Evolutionary conservation across 495 filamentous ascomycete genomes (phyloP).

Genomic region (Neurospora tetraspora): DNA sequence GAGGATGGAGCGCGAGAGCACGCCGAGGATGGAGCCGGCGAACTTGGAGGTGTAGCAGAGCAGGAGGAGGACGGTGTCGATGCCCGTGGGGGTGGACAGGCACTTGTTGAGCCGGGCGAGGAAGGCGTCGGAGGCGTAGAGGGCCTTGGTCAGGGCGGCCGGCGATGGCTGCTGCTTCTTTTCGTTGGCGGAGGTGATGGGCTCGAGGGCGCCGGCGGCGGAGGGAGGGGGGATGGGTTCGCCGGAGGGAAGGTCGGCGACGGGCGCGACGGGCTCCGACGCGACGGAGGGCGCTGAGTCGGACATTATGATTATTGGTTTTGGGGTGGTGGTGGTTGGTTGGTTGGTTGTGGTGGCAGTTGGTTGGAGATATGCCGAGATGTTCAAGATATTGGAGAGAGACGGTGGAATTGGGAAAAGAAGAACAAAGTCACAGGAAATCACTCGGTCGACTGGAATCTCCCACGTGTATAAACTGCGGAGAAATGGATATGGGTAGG

Average conservation of each 20-base stretch:
- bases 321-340: background rate
- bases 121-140: constrained; percentile 33
- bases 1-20: constrained; percentile 26
- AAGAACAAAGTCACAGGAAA: background rate
- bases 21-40: constrained; percentile 27
- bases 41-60: constrained; percentile 56
- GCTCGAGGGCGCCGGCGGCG: constrained; percentile 15
- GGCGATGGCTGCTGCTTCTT: constrained; percentile 21
- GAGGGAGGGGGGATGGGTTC: constrained; percentile 23
- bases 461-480: background rate
- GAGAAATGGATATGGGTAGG: background rate
- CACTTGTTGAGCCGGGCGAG: constrained; percentile 45
- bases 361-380: background rate
- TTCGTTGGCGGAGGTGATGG: constrained; percentile 25
- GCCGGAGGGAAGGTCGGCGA: constrained; percentile 31
- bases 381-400: background rate
- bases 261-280: constrained; percentile 9
- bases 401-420: background rate
- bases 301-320: constrained; percentile 5
- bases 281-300: background rate
- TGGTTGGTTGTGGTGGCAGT: background rate
- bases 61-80: constrained; percentile 52
- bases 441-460: background rate
- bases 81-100: constrained; percentile 47
- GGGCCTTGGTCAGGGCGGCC: constrained; percentile 9